Base-by-base conservation (phyloP, 441 rosid genomes). In the Omphalea diandra region DNA sequence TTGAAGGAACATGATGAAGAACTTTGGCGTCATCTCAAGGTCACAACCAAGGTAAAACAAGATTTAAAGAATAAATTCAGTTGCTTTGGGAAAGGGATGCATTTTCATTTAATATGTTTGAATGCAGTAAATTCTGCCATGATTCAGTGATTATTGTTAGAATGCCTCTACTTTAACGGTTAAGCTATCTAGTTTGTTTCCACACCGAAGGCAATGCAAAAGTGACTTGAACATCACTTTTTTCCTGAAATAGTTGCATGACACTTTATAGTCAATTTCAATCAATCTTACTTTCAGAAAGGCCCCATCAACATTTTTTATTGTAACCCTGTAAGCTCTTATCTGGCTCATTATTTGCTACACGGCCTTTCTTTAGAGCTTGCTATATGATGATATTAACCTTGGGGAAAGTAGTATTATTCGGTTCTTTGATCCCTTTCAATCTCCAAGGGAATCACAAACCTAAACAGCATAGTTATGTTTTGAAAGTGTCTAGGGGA, bases 11-110 rank as follows among this genome's bases (percentile, higher is more conserved):
- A 92, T 75, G 99, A 92, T 79, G 98, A 95, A 76, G 99, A 95
- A 81, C 98, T 95, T 72, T 95, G 99, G 99, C 99, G 99, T 65
- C 99, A 95, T 84, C 93, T 95, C 68, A 98, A 95, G 85, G 75
- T 95, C 83, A 89, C 98, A 77, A 90, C 98, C 56, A 90, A 92
- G 82, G 99, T 92, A 85, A 82, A 85, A 79, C 65, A 65, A 64
- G 14, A 52, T 38, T 38, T 67, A 20, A 11, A 26, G 3, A 41
- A 12, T 47, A 24, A 22, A 64, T 56, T 69, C 26, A 44, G 35
- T 65, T 66, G 64, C 47, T 49, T 18, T 36, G 22, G 14, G 11
- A 20, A 6, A 40, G 24, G 27, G 58, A 15, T 36, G 17, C 18
- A 5, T 41, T 54, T 54, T 47, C 20, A 18, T n/a, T 0, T 4